phyloP scores from a whole-genome alignment of 257 asterid genomes.

The Plantago elongata region DNA sequence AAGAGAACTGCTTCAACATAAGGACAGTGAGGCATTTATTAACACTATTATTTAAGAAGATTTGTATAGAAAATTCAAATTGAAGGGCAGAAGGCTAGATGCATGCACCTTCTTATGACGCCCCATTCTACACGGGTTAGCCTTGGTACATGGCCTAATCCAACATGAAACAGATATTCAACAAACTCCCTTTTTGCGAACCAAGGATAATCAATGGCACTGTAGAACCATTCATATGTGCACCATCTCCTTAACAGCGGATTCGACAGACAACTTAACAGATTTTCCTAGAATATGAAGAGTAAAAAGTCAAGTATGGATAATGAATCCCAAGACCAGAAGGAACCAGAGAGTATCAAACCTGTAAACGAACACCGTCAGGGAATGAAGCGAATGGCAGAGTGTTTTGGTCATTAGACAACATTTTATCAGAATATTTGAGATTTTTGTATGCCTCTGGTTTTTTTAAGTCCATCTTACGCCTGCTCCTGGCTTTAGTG shows the following conservation, averaged over 20 bases:
- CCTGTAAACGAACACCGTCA: conserved; percentile 46
- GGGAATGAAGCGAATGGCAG: conserved; percentile 34
- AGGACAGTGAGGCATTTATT: conserved; percentile 13
- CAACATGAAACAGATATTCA: conserved; percentile 79
- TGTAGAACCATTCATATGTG: conserved; percentile 87
- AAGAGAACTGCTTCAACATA: conserved; percentile 62
- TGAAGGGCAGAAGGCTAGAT: neutral
- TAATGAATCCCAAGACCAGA: conserved; percentile 17
- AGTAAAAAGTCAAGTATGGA: conserved; percentile 11
- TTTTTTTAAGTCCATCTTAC: conserved; percentile 50
- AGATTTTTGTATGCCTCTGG: conserved; percentile 45
- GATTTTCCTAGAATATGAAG: conserved; percentile 45
- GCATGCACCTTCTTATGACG: conserved; percentile 75
- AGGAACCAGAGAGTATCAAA: conserved; percentile 25
- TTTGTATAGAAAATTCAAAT: neutral
- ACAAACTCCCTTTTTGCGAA: conserved; percentile 83
- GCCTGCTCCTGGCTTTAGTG: conserved; percentile 68
- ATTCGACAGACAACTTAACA: conserved; percentile 58
- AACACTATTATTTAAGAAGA: conserved; percentile 8
- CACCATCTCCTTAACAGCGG: conserved; percentile 79
- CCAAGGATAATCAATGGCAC: conserved; percentile 94
- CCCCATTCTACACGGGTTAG: conserved; percentile 93
- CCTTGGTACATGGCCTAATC: conserved; percentile 85
- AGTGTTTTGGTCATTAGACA: conserved; percentile 36
- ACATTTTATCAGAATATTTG: conserved; percentile 43